A percentile compares a stretch with the other conserved stretches of the same genome.
Conservation (phyloP, 306 rosid genomes). For the Cucumis melo region DNA sequence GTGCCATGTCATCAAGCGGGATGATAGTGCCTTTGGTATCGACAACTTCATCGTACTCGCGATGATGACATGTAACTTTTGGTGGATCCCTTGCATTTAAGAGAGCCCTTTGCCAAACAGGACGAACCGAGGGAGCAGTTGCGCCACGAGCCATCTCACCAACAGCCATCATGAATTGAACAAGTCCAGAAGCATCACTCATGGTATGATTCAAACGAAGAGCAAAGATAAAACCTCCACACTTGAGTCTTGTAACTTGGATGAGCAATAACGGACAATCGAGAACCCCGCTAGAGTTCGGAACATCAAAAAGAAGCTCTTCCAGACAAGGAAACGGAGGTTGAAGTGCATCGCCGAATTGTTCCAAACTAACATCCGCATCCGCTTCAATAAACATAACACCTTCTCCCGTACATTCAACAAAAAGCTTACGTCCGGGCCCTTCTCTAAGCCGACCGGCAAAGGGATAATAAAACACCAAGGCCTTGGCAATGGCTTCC, state of each 20-base stretch:
- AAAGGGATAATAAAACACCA: conserved; percentile 23
- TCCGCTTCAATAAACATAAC: conserved; percentile 12
- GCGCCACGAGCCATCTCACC: conserved; percentile 16
- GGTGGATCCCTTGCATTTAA: conserved; percentile 19
- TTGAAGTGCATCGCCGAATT: conserved; percentile 6
- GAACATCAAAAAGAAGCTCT: conserved; percentile 10
- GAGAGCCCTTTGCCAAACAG: conserved; percentile 20
- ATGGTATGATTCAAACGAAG: conserved; percentile 22
- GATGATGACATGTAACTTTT: not conserved
- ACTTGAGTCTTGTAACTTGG: conserved; percentile 15
- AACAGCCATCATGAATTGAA: conserved; percentile 5
- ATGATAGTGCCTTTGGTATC: conserved; percentile 3
- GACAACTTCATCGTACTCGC: conserved; percentile 5
- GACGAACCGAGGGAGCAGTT: conserved; percentile 6
- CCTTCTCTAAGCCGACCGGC: conserved; percentile 24
- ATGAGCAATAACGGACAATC: conserved; percentile 8
- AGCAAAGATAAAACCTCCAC: conserved; percentile 27
- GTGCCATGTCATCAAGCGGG: not conserved
- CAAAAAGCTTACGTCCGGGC: conserved; percentile 5
- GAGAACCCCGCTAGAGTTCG: not conserved
- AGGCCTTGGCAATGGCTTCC: conserved; percentile 10
- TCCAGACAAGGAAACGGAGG: conserved; percentile 15
- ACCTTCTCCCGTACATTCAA: conserved; percentile 21
- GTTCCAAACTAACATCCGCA: conserved; percentile 3
- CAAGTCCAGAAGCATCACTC: conserved; percentile 4